Percentiles rank a stretch among this genome's conserved stretches.
Evolutionary conservation across 164 flowering plant species (phyloP).

Genomic region (Vitis vinifera): ASM3070453v1 NC_081812.1:15116001-15116500

Average conservation of each 20-base stretch:
- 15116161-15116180: conserved; percentile 37
- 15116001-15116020: conserved; percentile 94
- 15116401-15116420: conserved; percentile 20
- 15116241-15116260: conserved; percentile 32
- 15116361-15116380: conserved; percentile 21
- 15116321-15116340: conserved; percentile 30
- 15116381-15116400: conserved; percentile 21
- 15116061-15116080: conserved; percentile 55
- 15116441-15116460: not conserved
- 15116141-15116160: conserved; percentile 34
- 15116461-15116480: too few species aligned
- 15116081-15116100: conserved; percentile 51
- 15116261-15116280: conserved; percentile 52
- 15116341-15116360: conserved; percentile 35
- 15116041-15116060: conserved; percentile 70
- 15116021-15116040: conserved; percentile 81
- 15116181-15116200: conserved; percentile 57
- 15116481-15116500: too few species aligned
- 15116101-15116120: not conserved
- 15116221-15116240: conserved; percentile 29
- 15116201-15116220: conserved; percentile 30
- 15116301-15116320: conserved; percentile 40
- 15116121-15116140: conserved; percentile 36
- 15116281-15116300: conserved; percentile 52
- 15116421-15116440: conserved; percentile 46